phyloP scores from a whole-genome alignment of 1,284 basidiomycete species.

The Bjerkandera adusta region DNA sequence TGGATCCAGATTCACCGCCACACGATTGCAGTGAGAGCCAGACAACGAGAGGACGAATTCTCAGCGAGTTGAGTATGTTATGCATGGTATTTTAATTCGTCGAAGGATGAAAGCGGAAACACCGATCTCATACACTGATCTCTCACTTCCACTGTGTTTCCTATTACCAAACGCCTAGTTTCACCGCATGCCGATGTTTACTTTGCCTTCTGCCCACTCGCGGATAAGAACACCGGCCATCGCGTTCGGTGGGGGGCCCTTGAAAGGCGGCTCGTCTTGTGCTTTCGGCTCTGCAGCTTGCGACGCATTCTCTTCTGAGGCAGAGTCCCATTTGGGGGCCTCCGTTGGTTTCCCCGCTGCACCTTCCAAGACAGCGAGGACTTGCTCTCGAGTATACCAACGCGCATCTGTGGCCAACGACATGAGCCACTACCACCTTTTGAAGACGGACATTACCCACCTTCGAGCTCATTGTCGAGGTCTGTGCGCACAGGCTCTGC shows the following conservation, averaged over 20 bases:
- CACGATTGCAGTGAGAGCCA: too few relatives aligned
- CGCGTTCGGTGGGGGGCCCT: conserved; percentile 65
- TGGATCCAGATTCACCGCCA: too few relatives aligned
- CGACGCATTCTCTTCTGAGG: conserved; percentile 13
- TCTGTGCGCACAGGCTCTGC: conserved; percentile 78
- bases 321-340: conserved; percentile 20
- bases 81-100: too few relatives aligned
- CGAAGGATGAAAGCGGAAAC: too few relatives aligned
- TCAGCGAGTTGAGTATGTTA: too few relatives aligned
- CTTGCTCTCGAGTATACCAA: conserved; percentile 82
- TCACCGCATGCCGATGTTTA: conserved; percentile 4
- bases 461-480: conserved; percentile 95
- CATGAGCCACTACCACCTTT: background rate
- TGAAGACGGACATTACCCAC: conserved; percentile 37
- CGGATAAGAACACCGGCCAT: conserved; percentile 71
- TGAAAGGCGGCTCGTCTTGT: conserved; percentile 48
- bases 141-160: too few relatives aligned
- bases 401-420: conserved; percentile 62
- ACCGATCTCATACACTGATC: too few relatives aligned
- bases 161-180: too few relatives aligned
- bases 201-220: conserved; percentile 58
- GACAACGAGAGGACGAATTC: too few relatives aligned
- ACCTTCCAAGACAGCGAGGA: conserved; percentile 62
- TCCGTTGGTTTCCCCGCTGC: conserved; percentile 42
- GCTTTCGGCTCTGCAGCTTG: conserved; percentile 4